Evolutionary conservation across 768 basidiomycete species (phyloP).

Genomic region (Termitomyces heimii): DNA sequence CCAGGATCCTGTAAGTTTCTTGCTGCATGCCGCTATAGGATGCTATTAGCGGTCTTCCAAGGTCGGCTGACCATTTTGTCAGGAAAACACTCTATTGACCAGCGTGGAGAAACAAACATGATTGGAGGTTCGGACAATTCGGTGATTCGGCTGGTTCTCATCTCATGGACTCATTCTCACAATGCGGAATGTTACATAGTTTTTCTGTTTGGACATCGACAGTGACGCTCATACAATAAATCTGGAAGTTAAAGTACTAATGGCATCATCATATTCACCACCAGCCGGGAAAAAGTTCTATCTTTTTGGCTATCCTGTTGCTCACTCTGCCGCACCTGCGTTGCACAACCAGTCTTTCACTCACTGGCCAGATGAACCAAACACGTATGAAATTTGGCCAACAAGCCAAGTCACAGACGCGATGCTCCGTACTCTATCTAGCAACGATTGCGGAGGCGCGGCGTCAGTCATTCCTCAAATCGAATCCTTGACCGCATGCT

Average conservation of each 20-base stretch:
- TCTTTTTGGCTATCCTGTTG: constrained; percentile 29
- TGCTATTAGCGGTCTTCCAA: not conserved
- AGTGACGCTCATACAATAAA: too few species aligned
- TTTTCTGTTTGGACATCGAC: not conserved
- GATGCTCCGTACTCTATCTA: constrained; percentile 17
- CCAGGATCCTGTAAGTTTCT: not conserved
- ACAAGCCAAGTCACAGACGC: constrained; percentile 26
- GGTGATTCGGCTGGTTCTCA: not conserved
- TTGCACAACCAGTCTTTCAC: constrained; percentile 26
- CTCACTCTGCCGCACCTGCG: constrained; percentile 26
- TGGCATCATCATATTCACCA: not conserved
- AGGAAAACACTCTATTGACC: not conserved
- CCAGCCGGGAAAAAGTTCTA: constrained; percentile 15
- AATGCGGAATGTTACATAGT: not conserved
- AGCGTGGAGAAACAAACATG: not conserved
- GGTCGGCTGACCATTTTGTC: not conserved
- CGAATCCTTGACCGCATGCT: not conserved
- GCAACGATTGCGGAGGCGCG: constrained; percentile 25
- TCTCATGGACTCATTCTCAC: not conserved
- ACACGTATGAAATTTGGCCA: constrained; percentile 23
- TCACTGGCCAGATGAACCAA: constrained; percentile 13
- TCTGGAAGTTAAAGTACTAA: not conserved
- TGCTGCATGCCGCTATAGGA: not conserved
- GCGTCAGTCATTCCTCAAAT: constrained; percentile 18
- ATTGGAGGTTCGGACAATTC: not conserved